These are phyloP conservation scores for Senecio squalidus DNA, from an alignment of 140 eudicot genomes.

Conservation along the genomic window DNA sequence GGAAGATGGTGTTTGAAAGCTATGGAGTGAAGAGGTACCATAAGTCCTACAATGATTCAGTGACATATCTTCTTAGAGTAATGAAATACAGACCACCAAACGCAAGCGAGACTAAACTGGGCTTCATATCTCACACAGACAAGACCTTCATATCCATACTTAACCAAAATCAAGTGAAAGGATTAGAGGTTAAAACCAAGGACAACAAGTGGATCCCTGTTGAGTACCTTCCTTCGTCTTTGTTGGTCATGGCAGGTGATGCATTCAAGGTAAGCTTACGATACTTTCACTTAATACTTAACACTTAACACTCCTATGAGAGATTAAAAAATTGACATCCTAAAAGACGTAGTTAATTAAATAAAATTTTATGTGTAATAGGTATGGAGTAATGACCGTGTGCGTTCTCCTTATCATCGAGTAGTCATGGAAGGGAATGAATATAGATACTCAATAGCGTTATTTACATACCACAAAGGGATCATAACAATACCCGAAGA, in stretches of 20 bases:
- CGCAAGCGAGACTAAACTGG: conserved; percentile 31
- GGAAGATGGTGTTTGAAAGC: conserved; percentile 52
- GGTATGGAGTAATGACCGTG: conserved; percentile 56
- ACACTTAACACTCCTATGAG: not conserved
- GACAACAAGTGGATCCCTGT: conserved; percentile 38
- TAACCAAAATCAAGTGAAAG: conserved; percentile 41
- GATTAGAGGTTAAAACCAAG: conserved; percentile 40
- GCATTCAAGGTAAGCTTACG: conserved; percentile 39
- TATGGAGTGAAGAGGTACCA: conserved; percentile 42
- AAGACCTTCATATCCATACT: conserved; percentile 45
- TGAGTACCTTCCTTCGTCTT: conserved; percentile 33
- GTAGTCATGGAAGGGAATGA: conserved; percentile 41
- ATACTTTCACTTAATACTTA: not conserved
- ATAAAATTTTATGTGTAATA: conserved; percentile 5
- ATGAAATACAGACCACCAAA: conserved; percentile 33
- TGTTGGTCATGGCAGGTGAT: conserved; percentile 56
- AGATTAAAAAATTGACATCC: too few relatives aligned
- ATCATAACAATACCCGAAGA: conserved; percentile 37
- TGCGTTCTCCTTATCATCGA: conserved; percentile 40
- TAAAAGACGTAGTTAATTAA: too few relatives aligned
- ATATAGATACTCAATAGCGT: conserved; percentile 38
- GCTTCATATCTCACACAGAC: conserved; percentile 41
- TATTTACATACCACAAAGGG: conserved; percentile 44
- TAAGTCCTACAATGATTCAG: conserved; percentile 30
- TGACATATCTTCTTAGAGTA: conserved; percentile 43